Conservation (phyloP, 2,329 filamentous ascomycete species). For the Stromatinia cepivora region DNA sequence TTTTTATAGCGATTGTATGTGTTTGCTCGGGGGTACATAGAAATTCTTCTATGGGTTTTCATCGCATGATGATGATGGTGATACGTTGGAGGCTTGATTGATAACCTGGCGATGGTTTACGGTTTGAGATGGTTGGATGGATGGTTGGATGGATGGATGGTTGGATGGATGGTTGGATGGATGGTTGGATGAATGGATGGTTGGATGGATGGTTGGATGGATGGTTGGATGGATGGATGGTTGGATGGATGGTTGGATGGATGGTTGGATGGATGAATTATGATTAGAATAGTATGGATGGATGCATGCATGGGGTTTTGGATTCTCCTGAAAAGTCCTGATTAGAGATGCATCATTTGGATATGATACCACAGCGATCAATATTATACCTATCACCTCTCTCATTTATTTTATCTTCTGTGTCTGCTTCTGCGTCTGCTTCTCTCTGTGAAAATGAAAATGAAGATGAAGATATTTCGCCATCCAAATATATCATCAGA, state of each 20-base stretch:
- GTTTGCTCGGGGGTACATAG: background rate
- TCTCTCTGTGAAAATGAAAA: background rate
- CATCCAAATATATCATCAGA: too few species aligned
- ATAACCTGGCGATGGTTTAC: background rate
- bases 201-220: background rate
- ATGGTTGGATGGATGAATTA: constrained; percentile 2
- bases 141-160: background rate
- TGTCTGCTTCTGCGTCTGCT: too few species aligned
- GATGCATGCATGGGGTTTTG: background rate
- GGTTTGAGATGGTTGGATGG: background rate
- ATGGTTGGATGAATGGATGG: background rate
- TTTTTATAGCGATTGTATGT: background rate
- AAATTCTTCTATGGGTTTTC: background rate
- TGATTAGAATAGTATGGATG: background rate
- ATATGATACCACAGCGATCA: background rate
- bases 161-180: background rate
- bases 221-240: background rate
- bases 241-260: background rate
- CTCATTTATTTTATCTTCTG: background rate
- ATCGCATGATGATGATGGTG: background rate
- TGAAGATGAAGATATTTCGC: too few species aligned
- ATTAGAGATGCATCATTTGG: background rate
- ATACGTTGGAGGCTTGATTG: background rate
- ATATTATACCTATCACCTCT: constrained; percentile 10
- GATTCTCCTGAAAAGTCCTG: background rate